These are phyloP conservation scores for Tetrahymena thermophila DNA, from an alignment of 73 alveolate genomes.

Conservation along the genomic window DNA sequence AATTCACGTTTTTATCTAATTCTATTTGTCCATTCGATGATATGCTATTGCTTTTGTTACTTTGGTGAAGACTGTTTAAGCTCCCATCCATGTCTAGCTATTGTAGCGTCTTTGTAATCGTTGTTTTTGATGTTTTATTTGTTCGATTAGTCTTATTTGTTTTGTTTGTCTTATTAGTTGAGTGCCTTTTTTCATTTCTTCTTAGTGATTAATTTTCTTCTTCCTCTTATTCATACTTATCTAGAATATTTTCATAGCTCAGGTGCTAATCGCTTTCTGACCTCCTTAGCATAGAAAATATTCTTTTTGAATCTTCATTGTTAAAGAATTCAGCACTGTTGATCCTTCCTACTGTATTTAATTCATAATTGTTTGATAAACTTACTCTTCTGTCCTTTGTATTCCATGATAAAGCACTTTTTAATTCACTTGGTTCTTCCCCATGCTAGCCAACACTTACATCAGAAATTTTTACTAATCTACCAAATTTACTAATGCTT, in stretches of 20 bases:
- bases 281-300: background rate
- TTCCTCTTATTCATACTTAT: background rate
- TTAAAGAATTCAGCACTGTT: background rate
- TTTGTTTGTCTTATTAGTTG: background rate
- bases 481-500: background rate
- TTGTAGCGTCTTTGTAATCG: background rate
- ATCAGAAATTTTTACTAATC: background rate
- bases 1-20: background rate
- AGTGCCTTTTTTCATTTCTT: background rate
- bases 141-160: background rate
- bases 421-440: background rate
- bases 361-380: background rate
- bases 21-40: background rate
- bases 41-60: background rate
- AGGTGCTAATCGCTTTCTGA: background rate
- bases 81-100: background rate
- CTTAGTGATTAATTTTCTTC: background rate
- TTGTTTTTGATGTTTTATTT: background rate
- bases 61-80: background rate
- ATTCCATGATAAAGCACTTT: background rate
- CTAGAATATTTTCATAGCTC: background rate
- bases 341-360: background rate
- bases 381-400: background rate
- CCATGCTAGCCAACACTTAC: background rate
- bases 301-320: background rate